Percentiles rank a stretch among this genome's conserved stretches.
These are phyloP conservation scores for Periconia digitata DNA, from an alignment of 2,329 filamentous ascomycete species.

Conservation along the genomic window DNA sequence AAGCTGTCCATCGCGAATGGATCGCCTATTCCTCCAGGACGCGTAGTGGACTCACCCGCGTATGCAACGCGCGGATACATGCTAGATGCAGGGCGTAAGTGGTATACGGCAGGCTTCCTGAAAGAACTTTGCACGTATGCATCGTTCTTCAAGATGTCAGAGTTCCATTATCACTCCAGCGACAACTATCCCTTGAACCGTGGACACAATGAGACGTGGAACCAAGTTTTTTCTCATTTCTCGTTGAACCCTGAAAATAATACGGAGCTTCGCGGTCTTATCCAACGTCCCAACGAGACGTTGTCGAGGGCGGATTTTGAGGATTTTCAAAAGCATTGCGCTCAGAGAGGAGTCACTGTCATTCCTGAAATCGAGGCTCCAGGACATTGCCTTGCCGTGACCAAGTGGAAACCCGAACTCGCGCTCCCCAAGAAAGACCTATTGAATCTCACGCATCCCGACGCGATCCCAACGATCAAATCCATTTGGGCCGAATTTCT, in stretches of 20 bases:
- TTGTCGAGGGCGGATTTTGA: constrained; percentile 38
- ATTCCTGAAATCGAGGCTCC: constrained; percentile 43
- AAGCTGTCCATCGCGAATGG: constrained; percentile 43
- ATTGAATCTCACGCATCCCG: constrained; percentile 39
- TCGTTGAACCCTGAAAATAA: constrained; percentile 43
- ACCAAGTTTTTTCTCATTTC: constrained; percentile 50
- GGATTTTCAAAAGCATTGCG: constrained; percentile 38
- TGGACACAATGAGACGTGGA: constrained; percentile 50
- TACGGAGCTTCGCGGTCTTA: constrained; percentile 34
- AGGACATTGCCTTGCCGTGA: constrained; percentile 40
- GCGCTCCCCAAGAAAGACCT: constrained; percentile 40
- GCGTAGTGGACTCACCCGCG: constrained; percentile 45
- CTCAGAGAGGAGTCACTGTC: constrained; percentile 38
- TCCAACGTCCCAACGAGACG: constrained; percentile 41
- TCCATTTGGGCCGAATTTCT: constrained; percentile 42
- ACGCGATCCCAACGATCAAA: constrained; percentile 40
- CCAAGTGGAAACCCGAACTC: constrained; percentile 44
- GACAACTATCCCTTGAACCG: constrained; percentile 54
- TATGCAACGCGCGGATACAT: constrained; percentile 50
- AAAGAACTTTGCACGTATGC: constrained; percentile 50
- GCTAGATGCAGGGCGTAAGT: constrained; percentile 50
- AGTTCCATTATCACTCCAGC: constrained; percentile 54
- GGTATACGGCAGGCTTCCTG: constrained; percentile 46
- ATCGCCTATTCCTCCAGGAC: constrained; percentile 28
- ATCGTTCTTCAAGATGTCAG: constrained; percentile 52